Evolutionary conservation across 2,329 filamentous ascomycete genomes (phyloP).

Genomic region (Pseudocercospora ulei): DNA sequence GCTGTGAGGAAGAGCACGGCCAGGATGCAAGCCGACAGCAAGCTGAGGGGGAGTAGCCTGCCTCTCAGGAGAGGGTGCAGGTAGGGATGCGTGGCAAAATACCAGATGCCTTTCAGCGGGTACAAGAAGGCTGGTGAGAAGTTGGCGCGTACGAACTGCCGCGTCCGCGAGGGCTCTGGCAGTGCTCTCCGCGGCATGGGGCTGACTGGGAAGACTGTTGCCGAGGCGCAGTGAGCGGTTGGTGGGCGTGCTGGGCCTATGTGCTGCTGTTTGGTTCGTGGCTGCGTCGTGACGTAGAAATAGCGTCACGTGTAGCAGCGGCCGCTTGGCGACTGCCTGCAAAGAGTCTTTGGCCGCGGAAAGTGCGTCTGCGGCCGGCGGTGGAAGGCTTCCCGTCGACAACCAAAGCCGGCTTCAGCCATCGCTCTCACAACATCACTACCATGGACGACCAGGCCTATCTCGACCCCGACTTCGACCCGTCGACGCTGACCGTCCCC

Average conservation of each 20-base stretch:
- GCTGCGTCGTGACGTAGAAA: too few relatives aligned
- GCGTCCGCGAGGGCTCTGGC: conserved; percentile 8
- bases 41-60: conserved; percentile 66
- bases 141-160: conserved; percentile 29
- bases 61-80: conserved; percentile 72
- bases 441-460: conserved; percentile 61
- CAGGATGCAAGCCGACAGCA: conserved; percentile 76
- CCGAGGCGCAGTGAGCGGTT: too few relatives aligned
- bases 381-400: too few relatives aligned
- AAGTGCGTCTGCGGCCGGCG: too few relatives aligned
- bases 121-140: conserved; percentile 33
- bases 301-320: too few relatives aligned
- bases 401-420: too few relatives aligned
- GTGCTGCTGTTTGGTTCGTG: too few relatives aligned
- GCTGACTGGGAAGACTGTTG: too few relatives aligned
- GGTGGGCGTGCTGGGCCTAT: too few relatives aligned
- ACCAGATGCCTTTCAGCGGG: conserved; percentile 57
- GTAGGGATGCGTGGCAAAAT: conserved; percentile 66
- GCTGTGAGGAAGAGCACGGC: conserved; percentile 77
- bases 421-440: too few relatives aligned
- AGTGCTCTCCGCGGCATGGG: conserved; percentile 11
- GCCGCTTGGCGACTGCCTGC: too few relatives aligned
- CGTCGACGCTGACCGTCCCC: conserved; percentile 71
- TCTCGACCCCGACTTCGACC: conserved; percentile 77
- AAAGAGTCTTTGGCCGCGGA: too few relatives aligned